Conservation (phyloP, 192 early-diverging fungal genomes). For the Tieghemiomyces parasiticus region DNA sequence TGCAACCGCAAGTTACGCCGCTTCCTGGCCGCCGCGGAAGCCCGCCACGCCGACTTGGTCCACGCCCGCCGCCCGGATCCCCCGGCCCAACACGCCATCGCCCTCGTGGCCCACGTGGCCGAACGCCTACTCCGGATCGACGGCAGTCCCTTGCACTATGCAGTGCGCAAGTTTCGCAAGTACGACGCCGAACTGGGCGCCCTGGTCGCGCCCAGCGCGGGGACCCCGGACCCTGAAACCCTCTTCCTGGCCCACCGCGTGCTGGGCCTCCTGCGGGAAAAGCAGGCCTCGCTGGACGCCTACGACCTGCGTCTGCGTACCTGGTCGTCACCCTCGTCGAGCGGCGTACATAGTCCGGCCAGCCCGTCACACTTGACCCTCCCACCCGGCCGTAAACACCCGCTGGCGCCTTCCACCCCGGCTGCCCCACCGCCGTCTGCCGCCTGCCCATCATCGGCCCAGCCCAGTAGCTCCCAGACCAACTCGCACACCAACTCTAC, state of each 20-base stretch:
- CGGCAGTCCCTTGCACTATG: constrained; percentile 9
- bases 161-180: constrained; percentile 3
- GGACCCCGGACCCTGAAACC: constrained; percentile 23
- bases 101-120: constrained; percentile 22
- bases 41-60: constrained; percentile 26
- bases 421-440: constrained; percentile 13
- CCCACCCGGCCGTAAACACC: constrained; percentile 20
- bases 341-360: constrained; percentile 8
- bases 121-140: constrained; percentile 16
- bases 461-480: not conserved
- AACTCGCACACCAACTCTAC: no score
- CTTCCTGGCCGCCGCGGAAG: constrained; percentile 32
- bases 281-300: constrained; percentile 10
- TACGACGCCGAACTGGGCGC: not conserved
- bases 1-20: constrained; percentile 37
- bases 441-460: not conserved
- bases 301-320: constrained; percentile 3
- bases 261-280: constrained; percentile 19
- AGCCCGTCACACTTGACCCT: not conserved
- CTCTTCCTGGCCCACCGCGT: constrained; percentile 31
- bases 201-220: not conserved
- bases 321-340: constrained; percentile 10
- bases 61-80: constrained; percentile 23
- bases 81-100: constrained; percentile 19
- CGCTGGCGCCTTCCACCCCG: constrained; percentile 27